Conservation (phyloP, 108 stramenopile species). For the Stephanodiscus minutulus region DNA sequence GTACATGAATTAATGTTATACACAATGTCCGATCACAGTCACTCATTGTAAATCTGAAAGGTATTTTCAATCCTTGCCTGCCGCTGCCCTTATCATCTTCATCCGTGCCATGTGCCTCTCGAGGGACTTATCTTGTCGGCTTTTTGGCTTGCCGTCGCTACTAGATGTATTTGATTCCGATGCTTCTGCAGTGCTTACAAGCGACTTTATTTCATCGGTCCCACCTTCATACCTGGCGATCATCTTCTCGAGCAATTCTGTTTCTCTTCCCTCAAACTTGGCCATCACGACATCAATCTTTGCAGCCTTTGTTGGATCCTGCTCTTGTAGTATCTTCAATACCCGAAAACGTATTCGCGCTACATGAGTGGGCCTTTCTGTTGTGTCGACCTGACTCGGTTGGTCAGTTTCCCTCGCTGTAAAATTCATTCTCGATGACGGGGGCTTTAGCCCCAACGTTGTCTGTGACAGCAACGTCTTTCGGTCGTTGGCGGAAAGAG, state of each 20-base stretch:
- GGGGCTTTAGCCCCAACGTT: constrained; percentile 8
- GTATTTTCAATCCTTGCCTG: constrained; percentile 5
- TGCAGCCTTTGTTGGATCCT: constrained; percentile 82
- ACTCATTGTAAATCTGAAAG: not conserved
- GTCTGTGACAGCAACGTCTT: constrained; percentile 8
- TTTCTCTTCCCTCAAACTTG: constrained; percentile 87
- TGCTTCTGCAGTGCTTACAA: constrained; percentile 28
- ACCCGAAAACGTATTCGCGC: constrained; percentile 70
- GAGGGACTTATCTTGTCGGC: constrained; percentile 70
- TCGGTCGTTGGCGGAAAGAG: too few relatives aligned
- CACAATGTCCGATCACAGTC: not conserved
- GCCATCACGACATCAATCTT: constrained; percentile 88
- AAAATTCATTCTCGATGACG: constrained; percentile 23
- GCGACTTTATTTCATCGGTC: constrained; percentile 4
- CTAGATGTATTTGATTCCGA: constrained; percentile 12
- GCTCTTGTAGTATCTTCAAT: constrained; percentile 69
- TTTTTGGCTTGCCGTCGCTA: constrained; percentile 44
- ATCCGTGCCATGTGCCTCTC: constrained; percentile 83
- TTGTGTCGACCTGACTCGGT: not conserved
- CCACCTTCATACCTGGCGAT: constrained; percentile 70
- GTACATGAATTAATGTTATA: too few relatives aligned
- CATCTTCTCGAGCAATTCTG: constrained; percentile 84
- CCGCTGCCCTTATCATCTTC: constrained; percentile 41
- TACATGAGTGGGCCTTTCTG: constrained; percentile 19
- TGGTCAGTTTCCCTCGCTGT: constrained; percentile 10